Evolutionary conservation across 352 stramenopile species (phyloP), one percentile per base, ranked within the genome.

Genomic region (Globisporangium splendens): DNA sequence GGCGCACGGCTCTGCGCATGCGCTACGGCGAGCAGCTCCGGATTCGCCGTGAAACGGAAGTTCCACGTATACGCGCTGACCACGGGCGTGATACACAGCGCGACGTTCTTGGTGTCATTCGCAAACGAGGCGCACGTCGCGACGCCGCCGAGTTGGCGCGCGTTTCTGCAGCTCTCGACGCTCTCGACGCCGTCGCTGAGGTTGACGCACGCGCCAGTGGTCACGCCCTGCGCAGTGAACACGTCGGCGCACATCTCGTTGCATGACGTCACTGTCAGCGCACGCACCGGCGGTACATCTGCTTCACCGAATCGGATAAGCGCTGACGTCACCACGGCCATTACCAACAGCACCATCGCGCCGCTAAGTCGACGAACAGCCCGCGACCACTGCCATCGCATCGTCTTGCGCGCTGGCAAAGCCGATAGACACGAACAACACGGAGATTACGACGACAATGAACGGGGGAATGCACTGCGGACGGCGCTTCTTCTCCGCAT

Each of bases 51-150:
- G 21, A 64, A 14, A 3, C 11, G 8, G 22, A 64, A 46, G 22
- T 46, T 22, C 58, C 58, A 64, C 39, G 50, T 20, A 22, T 54
- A 43, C 5, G 58, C 50, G 17, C 46, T 43, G 2, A 24, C 17
- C 11, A 52, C 11, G 22, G 51, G 58, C 31, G 50, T 38, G 21
- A 64, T 48, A 14, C 58, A 64, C 13, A 64, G 33, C 43, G 42
- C 58, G 8, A 31, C 42, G 11, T 13, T 55, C 43, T 38, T 35
- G 5, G 12, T 21, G 22, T 20, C 44, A 1, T 21, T 20, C 20
- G 20, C 24, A 33, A 14, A 46, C 28, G 18, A 13, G 15, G 43
- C 35, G 38, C 58, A 64, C 42, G 44, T 33, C 15, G 46, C 51
- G 35, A 55, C 21, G 44, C 44, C 24, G 12, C 24, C 8, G 17